Evolutionary conservation across 2,329 filamentous ascomycete genomes (phyloP).

Genomic region (Zasmidium cellare): DNA sequence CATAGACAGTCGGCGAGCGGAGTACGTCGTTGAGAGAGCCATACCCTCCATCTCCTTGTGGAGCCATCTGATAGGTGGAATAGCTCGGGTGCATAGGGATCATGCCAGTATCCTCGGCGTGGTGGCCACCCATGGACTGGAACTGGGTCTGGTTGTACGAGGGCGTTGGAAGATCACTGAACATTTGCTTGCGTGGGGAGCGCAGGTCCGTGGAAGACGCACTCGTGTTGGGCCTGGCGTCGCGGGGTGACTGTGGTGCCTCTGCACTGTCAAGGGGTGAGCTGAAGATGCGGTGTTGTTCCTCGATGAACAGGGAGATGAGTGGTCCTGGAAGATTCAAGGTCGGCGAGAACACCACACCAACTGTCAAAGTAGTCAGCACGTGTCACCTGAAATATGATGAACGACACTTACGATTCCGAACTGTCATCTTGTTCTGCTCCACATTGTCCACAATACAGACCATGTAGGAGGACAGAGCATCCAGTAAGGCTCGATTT

Average conservation of each 20-base stretch:
- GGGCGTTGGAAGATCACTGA: conserved; percentile 65
- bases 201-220: conserved; percentile 55
- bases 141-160: conserved; percentile 58
- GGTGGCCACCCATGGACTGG: conserved; percentile 14
- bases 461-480: conserved; percentile 84
- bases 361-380: conserved; percentile 53
- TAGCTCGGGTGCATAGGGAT: conserved; percentile 34
- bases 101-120: conserved; percentile 31
- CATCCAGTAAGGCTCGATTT: conserved; percentile 79
- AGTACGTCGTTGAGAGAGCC: conserved; percentile 37
- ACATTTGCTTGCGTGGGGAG: conserved; percentile 65
- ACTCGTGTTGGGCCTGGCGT: conserved; percentile 5
- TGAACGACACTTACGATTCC: conserved; percentile 60
- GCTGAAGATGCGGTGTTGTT: conserved; percentile 84
- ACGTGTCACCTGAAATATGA: neutral
- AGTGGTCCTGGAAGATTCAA: conserved; percentile 94
- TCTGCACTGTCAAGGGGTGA: conserved; percentile 59
- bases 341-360: conserved; percentile 96
- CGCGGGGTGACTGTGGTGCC: conserved; percentile 33
- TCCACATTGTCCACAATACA: conserved; percentile 88
- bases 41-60: conserved; percentile 34
- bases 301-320: conserved; percentile 89
- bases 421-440: conserved; percentile 96
- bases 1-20: conserved; percentile 26
- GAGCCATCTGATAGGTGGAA: conserved; percentile 33